Percentiles rank a stretch among this genome's conserved stretches.
Conservation (phyloP, 306 rosid species). For the Prunus mume region DNA sequence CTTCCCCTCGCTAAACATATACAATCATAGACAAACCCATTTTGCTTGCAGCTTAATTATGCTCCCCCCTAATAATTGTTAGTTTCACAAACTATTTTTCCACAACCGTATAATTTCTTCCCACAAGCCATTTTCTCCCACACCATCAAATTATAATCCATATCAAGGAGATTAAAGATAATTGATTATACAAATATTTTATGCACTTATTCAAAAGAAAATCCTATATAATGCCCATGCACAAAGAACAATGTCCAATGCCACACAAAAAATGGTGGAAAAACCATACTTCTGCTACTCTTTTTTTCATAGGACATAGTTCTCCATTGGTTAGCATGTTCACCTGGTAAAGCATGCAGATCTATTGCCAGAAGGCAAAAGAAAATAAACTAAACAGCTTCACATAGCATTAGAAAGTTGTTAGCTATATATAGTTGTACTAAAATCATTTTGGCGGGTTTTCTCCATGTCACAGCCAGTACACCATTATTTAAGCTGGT, state of each 20-base stretch:
- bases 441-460: not conserved
- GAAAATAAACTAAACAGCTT: not conserved
- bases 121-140: not conserved
- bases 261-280: not conserved
- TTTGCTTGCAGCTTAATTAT: not conserved
- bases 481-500: not conserved
- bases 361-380: not conserved
- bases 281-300: not conserved
- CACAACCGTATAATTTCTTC: not conserved
- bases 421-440: not conserved
- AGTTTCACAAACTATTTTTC: not conserved
- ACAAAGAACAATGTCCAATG: not conserved
- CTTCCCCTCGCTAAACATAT: constrained; percentile 20
- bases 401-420: not conserved
- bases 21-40: constrained; percentile 18
- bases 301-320: not conserved
- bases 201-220: not conserved
- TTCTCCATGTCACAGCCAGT: not conserved
- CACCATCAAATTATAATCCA: not conserved
- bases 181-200: constrained; percentile 1
- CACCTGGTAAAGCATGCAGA: not conserved
- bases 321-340: not conserved
- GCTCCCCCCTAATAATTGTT: not conserved
- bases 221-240: not conserved
- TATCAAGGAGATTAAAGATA: not conserved